A percentile compares a stretch with the other conserved stretches of the same genome.
Evolutionary conservation across 2,329 filamentous ascomycete genomes (phyloP).

Genomic region (Ascochyta rabiei): DNA sequence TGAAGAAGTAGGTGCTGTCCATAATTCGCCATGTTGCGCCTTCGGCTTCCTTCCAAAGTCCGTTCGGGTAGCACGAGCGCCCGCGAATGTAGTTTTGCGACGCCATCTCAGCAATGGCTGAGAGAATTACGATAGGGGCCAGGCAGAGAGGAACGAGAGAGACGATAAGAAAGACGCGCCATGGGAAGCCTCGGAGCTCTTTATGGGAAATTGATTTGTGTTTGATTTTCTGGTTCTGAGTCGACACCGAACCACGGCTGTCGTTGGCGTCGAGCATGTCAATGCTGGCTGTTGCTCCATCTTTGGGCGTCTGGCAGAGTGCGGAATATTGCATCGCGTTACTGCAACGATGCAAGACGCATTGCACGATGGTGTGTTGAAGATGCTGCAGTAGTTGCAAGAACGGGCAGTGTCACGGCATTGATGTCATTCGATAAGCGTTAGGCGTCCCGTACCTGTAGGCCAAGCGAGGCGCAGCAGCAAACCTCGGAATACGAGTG

Average conservation of each 20-base stretch:
- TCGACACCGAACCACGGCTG: background rate
- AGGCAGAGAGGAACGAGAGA: constrained; percentile 31
- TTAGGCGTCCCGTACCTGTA: constrained; percentile 8
- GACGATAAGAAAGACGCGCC: constrained; percentile 26
- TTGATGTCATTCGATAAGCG: constrained; percentile 2
- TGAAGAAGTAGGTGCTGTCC: constrained; percentile 44
- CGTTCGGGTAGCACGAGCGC: constrained; percentile 42
- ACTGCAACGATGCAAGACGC: background rate
- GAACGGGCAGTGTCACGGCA: background rate
- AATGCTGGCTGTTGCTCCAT: background rate
- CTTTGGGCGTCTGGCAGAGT: background rate
- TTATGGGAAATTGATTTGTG: constrained; percentile 9
- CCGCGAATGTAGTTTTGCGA: constrained; percentile 35
- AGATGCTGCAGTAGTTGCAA: too few species aligned
- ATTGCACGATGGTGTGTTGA: background rate
- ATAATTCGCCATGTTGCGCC: constrained; percentile 44
- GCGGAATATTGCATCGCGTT: background rate
- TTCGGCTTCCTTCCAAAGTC: constrained; percentile 34
- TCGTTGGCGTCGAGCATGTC: background rate
- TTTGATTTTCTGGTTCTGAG: background rate
- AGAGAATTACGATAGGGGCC: constrained; percentile 33
- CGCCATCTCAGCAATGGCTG: constrained; percentile 34
- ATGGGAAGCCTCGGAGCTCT: constrained; percentile 29
- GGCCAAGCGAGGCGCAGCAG: constrained; percentile 15
- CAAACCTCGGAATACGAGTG: background rate